Evolutionary conservation across 1,139 yeast genomes (phyloP).

Genomic region (Nadsonia starkeyi-henricii): DNA sequence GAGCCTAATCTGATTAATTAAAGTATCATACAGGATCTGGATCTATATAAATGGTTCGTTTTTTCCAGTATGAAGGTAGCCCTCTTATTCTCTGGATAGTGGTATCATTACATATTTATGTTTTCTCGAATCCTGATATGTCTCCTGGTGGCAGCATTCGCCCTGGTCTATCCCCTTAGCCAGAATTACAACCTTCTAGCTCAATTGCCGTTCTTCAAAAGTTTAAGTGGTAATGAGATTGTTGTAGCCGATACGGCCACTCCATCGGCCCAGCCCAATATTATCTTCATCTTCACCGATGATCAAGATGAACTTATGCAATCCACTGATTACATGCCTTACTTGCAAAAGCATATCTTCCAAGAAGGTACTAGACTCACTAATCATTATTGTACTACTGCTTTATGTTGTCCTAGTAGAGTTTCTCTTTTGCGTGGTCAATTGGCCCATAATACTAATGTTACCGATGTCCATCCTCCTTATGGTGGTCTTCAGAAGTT

Average conservation of each 20-base stretch:
- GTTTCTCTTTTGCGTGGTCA: constrained; percentile 5
- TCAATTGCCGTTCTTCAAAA: neutral
- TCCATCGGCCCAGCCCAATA: neutral
- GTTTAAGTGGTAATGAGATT: neutral
- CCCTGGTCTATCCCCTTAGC: neutral
- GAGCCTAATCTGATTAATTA: too few species aligned
- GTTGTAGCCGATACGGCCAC: neutral
- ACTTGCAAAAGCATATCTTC: neutral
- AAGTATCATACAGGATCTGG: too few species aligned
- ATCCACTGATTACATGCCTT: constrained; percentile 5
- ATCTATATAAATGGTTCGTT: too few species aligned
- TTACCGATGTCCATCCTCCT: constrained; percentile 6
- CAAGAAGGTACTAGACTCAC: constrained; percentile 3
- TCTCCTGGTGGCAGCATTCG: neutral
- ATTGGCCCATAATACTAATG: constrained; percentile 6
- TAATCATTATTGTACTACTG: constrained; percentile 5
- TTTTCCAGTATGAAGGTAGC: too few species aligned
- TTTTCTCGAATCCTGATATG: neutral
- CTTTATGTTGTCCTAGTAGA: constrained; percentile 6
- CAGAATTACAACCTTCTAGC: too few species aligned
- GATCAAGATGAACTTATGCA: constrained; percentile 6
- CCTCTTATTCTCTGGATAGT: too few species aligned
- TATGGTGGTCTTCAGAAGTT: constrained; percentile 7
- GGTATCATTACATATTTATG: too few species aligned
- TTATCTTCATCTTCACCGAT: constrained; percentile 7